Evolutionary conservation across 31 red algal species (phyloP).

Genomic region (Endocladia muricata): DNA sequence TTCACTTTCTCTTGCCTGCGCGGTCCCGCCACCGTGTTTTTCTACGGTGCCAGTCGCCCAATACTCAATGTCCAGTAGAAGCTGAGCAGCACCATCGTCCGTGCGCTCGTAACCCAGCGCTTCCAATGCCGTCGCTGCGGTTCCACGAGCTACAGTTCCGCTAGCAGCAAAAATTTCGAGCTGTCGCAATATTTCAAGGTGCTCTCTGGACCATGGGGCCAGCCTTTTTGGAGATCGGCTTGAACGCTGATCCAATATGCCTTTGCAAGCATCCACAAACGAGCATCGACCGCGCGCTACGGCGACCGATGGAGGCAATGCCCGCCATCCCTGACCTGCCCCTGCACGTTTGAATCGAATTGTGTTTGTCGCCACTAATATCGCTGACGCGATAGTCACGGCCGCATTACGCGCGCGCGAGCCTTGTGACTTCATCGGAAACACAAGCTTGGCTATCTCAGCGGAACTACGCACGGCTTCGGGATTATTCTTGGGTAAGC

Average conservation of each 20-base stretch:
- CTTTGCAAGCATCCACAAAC: constrained; percentile 38
- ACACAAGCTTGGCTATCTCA: constrained; percentile 18
- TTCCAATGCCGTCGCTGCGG: constrained; percentile 40
- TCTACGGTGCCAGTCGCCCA: constrained; percentile 44
- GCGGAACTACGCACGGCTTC: constrained; percentile 6
- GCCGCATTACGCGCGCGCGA: constrained; percentile 24
- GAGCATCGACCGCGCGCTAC: constrained; percentile 32
- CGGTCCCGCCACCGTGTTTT: not conserved
- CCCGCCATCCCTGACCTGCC: constrained; percentile 64
- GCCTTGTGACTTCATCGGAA: constrained; percentile 1
- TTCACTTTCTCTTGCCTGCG: not conserved
- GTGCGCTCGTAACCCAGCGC: constrained; percentile 51
- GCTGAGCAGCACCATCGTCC: constrained; percentile 40
- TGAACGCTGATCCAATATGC: constrained; percentile 30
- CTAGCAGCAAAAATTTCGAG: constrained; percentile 58
- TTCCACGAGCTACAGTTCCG: constrained; percentile 26
- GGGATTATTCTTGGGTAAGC: constrained; percentile 38
- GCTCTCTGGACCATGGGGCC: constrained; percentile 48
- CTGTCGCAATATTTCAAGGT: constrained; percentile 58
- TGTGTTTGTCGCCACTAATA: constrained; percentile 49
- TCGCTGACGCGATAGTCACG: constrained; percentile 48
- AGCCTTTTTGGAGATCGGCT: not conserved
- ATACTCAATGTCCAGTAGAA: constrained; percentile 59
- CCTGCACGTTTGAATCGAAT: constrained; percentile 53
- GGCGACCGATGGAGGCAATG: constrained; percentile 53